Base-by-base conservation (phyloP, 345 rosid genomes). In the Arabidopsis suecica region DNA sequence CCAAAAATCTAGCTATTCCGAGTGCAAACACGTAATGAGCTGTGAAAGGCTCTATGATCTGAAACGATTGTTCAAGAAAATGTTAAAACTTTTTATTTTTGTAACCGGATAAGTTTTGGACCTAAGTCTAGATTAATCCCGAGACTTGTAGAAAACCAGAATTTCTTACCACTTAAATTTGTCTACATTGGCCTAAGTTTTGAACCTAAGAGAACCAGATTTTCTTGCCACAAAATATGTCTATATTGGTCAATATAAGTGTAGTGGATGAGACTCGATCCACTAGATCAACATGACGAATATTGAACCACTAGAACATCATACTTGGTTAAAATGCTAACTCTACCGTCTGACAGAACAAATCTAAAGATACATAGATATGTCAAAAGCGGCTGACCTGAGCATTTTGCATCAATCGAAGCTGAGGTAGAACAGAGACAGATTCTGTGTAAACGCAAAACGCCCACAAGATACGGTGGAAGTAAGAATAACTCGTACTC, bases 11-110 rank as follows among this genome's bases (percentile, higher is more conserved):
- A 0, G 97, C 91, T 0, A 87, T 14, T 1, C 96, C 96, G 5
- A 93, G 60, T 1, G 97, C 97, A 61, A 93, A 93, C 7, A 93
- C 98, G 51, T 93, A 93, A 77, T 88, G 96, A 9, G 91, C 84
- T 1, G 97, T 84, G 59, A 89, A 91, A 18, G 94, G 93, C 82
- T 93, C 98, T 23, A 93, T 88, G 82, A 91, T 85, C 96, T 93
- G 86, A 71, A 63, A 65, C 30, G 20, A 33, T 51, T 42, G 25
- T 50, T 58, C 12, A 1, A 76, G 48, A 76, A 9, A 36, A 65
- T 22, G 47, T 67, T 74, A 58, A 20, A 56, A 56, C 55, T 40
- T 72, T 13, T 50, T 28, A 14, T 61, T 12, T 22, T 5, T 28
- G 0, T 42, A 28, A 62, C 0, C 2, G 0, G 25, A 44, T 28